Evolutionary conservation across 163 green algal genomes (phyloP).

Genomic region (Chlorella variabilis): DNA sequence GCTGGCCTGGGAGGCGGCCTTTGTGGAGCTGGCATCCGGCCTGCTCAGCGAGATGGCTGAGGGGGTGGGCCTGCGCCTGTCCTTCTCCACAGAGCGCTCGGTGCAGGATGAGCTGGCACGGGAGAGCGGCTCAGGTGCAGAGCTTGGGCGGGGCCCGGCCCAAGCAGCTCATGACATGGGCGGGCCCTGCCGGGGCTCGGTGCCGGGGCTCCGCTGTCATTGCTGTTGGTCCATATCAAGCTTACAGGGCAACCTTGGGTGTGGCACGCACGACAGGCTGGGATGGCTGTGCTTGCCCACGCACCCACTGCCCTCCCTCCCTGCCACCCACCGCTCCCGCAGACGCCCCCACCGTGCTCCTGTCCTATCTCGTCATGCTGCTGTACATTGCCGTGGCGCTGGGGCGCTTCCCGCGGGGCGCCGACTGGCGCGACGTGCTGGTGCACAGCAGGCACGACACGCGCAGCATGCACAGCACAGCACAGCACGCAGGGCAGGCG

Average conservation of each 20-base stretch:
- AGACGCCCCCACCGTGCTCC: constrained; percentile 70
- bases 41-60: constrained; percentile 60
- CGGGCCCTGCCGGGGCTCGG: too few species aligned
- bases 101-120: constrained; percentile 87
- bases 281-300: neutral
- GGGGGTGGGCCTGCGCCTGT: constrained; percentile 67
- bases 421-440: constrained; percentile 51
- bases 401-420: constrained; percentile 53
- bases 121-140: constrained; percentile 62
- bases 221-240: too few species aligned
- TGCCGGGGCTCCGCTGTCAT: too few species aligned
- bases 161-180: too few species aligned
- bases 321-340: constrained; percentile 7
- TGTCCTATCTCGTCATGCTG: constrained; percentile 85
- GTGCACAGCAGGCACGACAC: constrained; percentile 59
- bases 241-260: too few species aligned
- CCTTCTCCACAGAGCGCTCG: constrained; percentile 82
- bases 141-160: too few species aligned
- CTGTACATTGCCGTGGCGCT: constrained; percentile 87
- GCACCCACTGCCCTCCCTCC: neutral
- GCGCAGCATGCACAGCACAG: neutral
- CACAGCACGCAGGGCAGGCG: neutral
- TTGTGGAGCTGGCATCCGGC: constrained; percentile 67
- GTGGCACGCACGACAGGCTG: neutral
- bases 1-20: constrained; percentile 84